Conservation (phyloP, 1,139 yeast genomes). For the Wickerhamomyces sp. region DNA sequence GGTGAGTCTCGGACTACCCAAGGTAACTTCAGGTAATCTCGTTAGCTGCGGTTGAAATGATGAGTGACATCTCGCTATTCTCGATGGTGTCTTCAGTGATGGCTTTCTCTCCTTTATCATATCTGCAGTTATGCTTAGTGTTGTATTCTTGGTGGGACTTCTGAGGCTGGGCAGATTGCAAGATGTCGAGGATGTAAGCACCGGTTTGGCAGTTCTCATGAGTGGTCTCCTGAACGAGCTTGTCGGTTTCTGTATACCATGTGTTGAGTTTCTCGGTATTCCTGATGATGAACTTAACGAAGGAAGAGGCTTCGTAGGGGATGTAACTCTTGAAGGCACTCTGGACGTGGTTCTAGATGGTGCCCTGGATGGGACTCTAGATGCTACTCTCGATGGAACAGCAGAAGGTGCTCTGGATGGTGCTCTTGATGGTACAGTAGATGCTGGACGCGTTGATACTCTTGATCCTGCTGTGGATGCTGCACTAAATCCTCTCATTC, state of each 20-base stretch:
- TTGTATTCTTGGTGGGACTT: constrained; percentile 13
- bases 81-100: constrained; percentile 6
- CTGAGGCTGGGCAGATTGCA: constrained; percentile 10
- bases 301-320: not conserved
- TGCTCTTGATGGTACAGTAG: constrained; percentile 15
- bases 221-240: constrained; percentile 11
- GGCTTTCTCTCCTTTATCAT: constrained; percentile 7
- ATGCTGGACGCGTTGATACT: constrained; percentile 11
- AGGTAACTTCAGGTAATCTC: constrained; percentile 11
- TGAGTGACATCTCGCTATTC: constrained; percentile 12
- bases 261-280: constrained; percentile 7
- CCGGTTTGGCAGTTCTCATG: constrained; percentile 8
- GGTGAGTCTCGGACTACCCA: constrained; percentile 15
- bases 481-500: constrained; percentile 15
- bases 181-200: constrained; percentile 10
- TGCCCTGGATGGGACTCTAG: constrained; percentile 10
- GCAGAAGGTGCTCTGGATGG: constrained; percentile 15
- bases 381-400: constrained; percentile 12
- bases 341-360: not conserved
- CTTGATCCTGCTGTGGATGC: constrained; percentile 13
- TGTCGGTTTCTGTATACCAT: constrained; percentile 19
- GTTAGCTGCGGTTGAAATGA: constrained; percentile 20
- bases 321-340: not conserved
- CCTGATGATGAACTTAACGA: constrained; percentile 7
- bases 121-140: constrained; percentile 10